Percentiles rank a stretch among this genome's conserved stretches.
phyloP scores from a whole-genome alignment of 2,329 filamentous ascomycete species.

The Aulographum hederae region DNA sequence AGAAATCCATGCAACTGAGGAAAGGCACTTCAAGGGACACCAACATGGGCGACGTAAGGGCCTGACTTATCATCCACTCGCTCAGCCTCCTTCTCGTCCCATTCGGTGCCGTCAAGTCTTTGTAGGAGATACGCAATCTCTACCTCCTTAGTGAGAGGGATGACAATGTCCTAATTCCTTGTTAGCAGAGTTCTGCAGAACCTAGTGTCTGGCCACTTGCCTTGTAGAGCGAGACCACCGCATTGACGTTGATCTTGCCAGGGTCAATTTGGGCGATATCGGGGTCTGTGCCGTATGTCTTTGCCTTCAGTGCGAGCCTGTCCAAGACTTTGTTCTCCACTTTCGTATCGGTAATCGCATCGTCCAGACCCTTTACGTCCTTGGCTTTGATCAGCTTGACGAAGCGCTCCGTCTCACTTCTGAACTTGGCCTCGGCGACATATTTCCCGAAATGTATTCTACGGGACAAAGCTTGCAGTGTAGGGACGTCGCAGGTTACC shows the following conservation, averaged over 20 bases:
- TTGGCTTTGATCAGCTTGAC: slow-evolving; percentile 63
- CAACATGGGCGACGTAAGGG: too few relatives aligned
- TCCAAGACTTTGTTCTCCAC: slow-evolving; percentile 89
- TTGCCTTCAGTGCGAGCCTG: slow-evolving; percentile 69
- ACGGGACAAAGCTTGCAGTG: slow-evolving; percentile 74
- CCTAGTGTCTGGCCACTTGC: slow-evolving; percentile 13
- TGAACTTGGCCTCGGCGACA: slow-evolving; percentile 91
- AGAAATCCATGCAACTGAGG: too few relatives aligned
- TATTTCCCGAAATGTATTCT: slow-evolving; percentile 98
- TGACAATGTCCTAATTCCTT: slow-evolving; percentile 58
- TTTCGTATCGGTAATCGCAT: slow-evolving; percentile 72
- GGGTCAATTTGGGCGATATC: slow-evolving; percentile 38
- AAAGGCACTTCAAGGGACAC: too few relatives aligned
- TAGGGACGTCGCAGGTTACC: slow-evolving; percentile 78
- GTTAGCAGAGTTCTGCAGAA: slow-evolving; percentile 5
- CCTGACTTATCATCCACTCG: too few relatives aligned
- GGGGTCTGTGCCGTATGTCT: slow-evolving; percentile 86
- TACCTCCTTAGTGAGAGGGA: slow-evolving; percentile 92
- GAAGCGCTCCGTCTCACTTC: slow-evolving; percentile 62
- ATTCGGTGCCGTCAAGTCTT: slow-evolving; percentile 43
- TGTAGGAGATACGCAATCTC: slow-evolving; percentile 99
- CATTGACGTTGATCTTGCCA: slow-evolving; percentile 79
- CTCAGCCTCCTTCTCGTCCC: too few relatives aligned
- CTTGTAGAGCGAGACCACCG: slow-evolving; percentile 75
- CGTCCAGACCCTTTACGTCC: slow-evolving; percentile 67